These are phyloP conservation scores for Annulohypoxylon moriforme DNA, from an alignment of 495 filamentous ascomycete species.

Conservation along the genomic window DNA sequence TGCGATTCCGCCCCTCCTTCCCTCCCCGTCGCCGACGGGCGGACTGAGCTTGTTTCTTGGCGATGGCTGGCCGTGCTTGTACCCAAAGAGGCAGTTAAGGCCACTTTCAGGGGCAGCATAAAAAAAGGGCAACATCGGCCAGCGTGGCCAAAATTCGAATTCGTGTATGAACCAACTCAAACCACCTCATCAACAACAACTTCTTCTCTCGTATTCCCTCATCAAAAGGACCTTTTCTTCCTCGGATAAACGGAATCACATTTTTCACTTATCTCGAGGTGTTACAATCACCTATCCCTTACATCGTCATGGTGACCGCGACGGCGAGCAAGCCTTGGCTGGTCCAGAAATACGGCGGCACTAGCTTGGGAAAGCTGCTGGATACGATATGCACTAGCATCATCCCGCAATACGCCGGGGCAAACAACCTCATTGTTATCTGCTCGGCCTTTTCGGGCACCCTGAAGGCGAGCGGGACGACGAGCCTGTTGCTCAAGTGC, in stretches of 20 bases:
- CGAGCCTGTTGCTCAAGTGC: conserved; percentile 50
- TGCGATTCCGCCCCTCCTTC: conserved; percentile 31
- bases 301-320: conserved; percentile 30
- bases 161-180: conserved; percentile 13
- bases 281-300: conserved; percentile 26
- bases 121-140: conserved; percentile 26
- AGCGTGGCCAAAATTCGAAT: conserved; percentile 21
- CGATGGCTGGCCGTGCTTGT: conserved; percentile 25
- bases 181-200: conserved; percentile 1
- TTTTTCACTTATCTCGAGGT: neutral
- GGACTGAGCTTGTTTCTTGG: conserved; percentile 16
- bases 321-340: conserved; percentile 50
- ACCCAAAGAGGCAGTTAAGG: conserved; percentile 34
- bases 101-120: conserved; percentile 17
- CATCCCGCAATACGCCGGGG: conserved; percentile 49
- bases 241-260: neutral
- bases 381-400: conserved; percentile 52
- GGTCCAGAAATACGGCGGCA: conserved; percentile 59
- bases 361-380: conserved; percentile 54
- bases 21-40: conserved; percentile 25
- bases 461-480: conserved; percentile 51
- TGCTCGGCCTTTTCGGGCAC: conserved; percentile 50
- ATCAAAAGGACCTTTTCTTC: neutral
- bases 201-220: neutral
- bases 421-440: conserved; percentile 52